Evolutionary conservation across 1,284 basidiomycete genomes (phyloP), one percentile per base, ranked within the genome.

Genomic region (Rhodotorula sp.): DNA sequence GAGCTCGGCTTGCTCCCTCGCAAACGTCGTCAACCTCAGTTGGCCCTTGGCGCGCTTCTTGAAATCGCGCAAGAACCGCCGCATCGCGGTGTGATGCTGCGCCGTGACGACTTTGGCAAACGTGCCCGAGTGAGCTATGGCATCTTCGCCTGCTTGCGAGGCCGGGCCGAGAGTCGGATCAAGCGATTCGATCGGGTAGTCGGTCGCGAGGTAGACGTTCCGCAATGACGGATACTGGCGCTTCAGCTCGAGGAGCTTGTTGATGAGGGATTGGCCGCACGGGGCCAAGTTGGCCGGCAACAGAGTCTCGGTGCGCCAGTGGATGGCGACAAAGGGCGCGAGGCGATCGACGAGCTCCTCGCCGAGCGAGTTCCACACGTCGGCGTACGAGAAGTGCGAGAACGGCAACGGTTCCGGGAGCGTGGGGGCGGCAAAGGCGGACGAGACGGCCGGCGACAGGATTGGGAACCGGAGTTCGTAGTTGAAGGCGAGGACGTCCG

Each of bases 231-330:
- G 78, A 66, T 78, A 72, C 26, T 45, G 14, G 14, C 8, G 26
- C 12, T 77, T 64, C 55, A 79, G 65, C 5, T 62, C 23, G 8
- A 67, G 57, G 38, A 80, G 68, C 38, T 74, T 72, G 49, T 68
- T 50, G 16, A 80, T 45, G 28, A 80, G 71, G 8, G 75, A 73
- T 0, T 59, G 26, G 12, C 76, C 71, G 74, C 79, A 80, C 6
- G 73, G 71, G 5, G 62, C 61, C n/a, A 80, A 72, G 62, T 77
- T 76, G 23, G 61, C 34, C 0, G 76, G 65, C 1, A 70, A 57
- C 43, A 80, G 69, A 1, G 79, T 79, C 60, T 80, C 79, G 55
- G 78, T 78, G 14, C 79, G 71, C 79, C 79, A 80, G 71, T 80
- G 79, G 21, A 80, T 73, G 3, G 76, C 76, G 58, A 79, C 67